Evolutionary conservation across 768 basidiomycete genomes (phyloP).

Genomic region (Leucocoprinus leucothites): DNA sequence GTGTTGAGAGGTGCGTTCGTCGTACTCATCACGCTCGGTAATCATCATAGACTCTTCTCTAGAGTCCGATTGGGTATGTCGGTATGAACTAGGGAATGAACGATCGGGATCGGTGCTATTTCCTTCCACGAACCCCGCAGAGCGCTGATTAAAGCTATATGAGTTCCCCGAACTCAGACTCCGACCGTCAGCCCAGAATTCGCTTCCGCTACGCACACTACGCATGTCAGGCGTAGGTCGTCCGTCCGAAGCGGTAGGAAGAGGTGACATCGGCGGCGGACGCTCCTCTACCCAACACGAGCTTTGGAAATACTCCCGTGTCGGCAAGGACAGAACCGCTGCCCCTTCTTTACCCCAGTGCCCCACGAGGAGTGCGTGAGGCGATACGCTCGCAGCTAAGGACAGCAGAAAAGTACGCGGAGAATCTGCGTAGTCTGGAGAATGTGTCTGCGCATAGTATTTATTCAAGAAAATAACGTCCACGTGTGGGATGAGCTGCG

Average conservation of each 20-base stretch:
- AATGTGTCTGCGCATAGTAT: conserved; percentile 64
- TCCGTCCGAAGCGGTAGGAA: conserved; percentile 9
- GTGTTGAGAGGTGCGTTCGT: conserved; percentile 57
- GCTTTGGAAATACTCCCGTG: conserved; percentile 82
- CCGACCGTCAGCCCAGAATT: conserved; percentile 68
- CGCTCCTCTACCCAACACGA: conserved; percentile 73
- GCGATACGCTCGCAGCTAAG: conserved; percentile 58
- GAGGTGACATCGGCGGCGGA: conserved; percentile 20
- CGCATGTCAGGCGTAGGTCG: conserved; percentile 23
- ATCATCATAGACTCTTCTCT: conserved; percentile 26
- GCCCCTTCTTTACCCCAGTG: conserved; percentile 80
- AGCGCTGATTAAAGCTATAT: conserved; percentile 38
- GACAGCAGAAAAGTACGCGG: conserved; percentile 80
- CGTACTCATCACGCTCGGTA: conserved; percentile 30
- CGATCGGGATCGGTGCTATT: conserved; percentile 15
- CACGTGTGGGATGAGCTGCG: conserved; percentile 75
- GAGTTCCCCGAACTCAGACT: conserved; percentile 54
- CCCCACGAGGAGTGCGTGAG: conserved; percentile 78
- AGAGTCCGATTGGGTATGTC: conserved; percentile 23
- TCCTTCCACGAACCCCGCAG: conserved; percentile 23
- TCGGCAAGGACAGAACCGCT: conserved; percentile 77
- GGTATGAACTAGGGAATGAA: conserved; percentile 17
- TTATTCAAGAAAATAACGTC: conserved; percentile 81
- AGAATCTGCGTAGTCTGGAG: conserved; percentile 54
- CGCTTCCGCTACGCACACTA: conserved; percentile 66